Conservation (phyloP, 805 yeast genomes). For the Starmera quercuum region DNA sequence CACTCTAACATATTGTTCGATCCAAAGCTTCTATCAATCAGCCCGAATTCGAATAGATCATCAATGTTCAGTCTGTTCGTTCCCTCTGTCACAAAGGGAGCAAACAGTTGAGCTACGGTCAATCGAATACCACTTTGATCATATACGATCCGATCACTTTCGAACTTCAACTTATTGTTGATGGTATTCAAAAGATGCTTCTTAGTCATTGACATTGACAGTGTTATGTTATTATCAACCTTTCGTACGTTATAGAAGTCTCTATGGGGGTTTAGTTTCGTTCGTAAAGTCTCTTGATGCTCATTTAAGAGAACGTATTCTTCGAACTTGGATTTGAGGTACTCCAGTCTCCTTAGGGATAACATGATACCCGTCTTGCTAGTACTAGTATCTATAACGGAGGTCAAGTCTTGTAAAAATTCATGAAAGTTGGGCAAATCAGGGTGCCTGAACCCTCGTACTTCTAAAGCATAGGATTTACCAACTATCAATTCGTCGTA, state of each 20-base stretch:
- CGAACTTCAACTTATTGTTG: slow-evolving; percentile 26
- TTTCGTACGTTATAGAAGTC: slow-evolving; percentile 37
- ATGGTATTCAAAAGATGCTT: slow-evolving; percentile 55
- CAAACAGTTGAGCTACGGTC: slow-evolving; percentile 18
- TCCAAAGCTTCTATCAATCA: slow-evolving; percentile 18
- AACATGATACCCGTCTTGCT: slow-evolving; percentile 7
- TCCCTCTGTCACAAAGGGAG: slow-evolving; percentile 21
- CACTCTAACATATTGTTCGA: slow-evolving; percentile 14
- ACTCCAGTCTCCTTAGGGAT: slow-evolving; percentile 21
- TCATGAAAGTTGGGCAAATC: slow-evolving; percentile 21
- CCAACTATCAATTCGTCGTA: not conserved
- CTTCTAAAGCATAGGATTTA: slow-evolving; percentile 16
- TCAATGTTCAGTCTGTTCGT: slow-evolving; percentile 20
- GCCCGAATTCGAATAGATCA: slow-evolving; percentile 21
- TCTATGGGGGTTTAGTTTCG: slow-evolving; percentile 31
- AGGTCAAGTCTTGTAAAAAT: slow-evolving; percentile 23
- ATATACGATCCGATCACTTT: slow-evolving; percentile 28
- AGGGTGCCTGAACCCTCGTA: slow-evolving; percentile 12
- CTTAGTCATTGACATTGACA: slow-evolving; percentile 96
- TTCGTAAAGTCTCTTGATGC: slow-evolving; percentile 25
- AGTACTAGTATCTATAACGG: slow-evolving; percentile 12
- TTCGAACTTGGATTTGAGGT: slow-evolving; percentile 27
- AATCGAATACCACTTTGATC: slow-evolving; percentile 15
- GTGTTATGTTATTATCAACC: slow-evolving; percentile 82
- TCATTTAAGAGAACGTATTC: slow-evolving; percentile 26